Evolutionary conservation across 139 green algal genomes (phyloP), one percentile per base, ranked within the genome.

Genomic region (Picochlorum sp.): DNA sequence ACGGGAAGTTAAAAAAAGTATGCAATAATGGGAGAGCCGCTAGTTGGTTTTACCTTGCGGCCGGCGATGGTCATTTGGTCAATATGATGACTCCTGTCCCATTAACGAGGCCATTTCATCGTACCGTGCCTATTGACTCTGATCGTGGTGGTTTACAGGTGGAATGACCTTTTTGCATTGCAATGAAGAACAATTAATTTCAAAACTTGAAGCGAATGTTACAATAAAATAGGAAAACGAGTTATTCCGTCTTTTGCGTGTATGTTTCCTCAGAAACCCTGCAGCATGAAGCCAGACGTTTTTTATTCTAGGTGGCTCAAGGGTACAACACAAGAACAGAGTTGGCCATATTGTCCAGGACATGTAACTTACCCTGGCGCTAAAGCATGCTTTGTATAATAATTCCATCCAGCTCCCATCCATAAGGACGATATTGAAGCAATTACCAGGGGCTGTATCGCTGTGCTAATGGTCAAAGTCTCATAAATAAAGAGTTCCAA

Each of bases 381-480:
- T 47, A n/a, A 47, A 22, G 54, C 54, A 41, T 61, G 59, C 8
- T 20, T n/a, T 10, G 74, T 83, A 64, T 88, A 88, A 51, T 88
- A 88, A 37, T 86, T 88, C 77, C 74, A 87, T 0, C 81, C 81
- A 13, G 65, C 66, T 24, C 54, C 69, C 81, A 88, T 88, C 81
- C 81, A 88, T 5, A 86, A 56, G 1, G 60, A 61, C 3, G 81
- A 85, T 20, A 88, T 39, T 25, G 76, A 67, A 35, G 85, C 84
- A 32, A 94, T 63, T 7, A 87, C 63, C 50, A 90, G 55, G 1
- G 83, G 83, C 12, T 82, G 70, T 4, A 77, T 33, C 7, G 80
- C 81, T n/a, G 55, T 71, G n/a, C 71, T 71, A 20, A 75, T 55
- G 29, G 49, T 61, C 37, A 94, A 61, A 14, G 86, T 94, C 28